A percentile compares a stretch with the other conserved stretches of the same genome.
Conservation (phyloP, 179 eudicot species). For the Patellifolia procumbens region DNA sequence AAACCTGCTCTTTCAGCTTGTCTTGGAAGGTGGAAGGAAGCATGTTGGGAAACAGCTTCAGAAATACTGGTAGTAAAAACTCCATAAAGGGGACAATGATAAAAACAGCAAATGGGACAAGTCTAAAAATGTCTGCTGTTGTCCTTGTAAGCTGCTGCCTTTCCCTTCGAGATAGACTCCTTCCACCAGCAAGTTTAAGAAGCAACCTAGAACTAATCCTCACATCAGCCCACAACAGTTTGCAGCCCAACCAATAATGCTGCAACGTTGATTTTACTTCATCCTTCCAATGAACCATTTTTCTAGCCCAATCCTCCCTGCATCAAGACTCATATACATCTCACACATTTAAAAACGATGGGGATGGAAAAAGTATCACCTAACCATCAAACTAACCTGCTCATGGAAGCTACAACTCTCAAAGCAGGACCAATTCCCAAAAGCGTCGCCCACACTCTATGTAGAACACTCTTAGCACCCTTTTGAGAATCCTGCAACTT, state of each 20-base stretch:
- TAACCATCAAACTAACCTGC: constrained; percentile 47
- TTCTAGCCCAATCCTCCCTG: constrained; percentile 89
- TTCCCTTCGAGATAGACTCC: constrained; percentile 87
- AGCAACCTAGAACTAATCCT: constrained; percentile 76
- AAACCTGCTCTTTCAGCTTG: constrained; percentile 96
- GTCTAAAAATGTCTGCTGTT: constrained; percentile 92
- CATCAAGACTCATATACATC: constrained; percentile 27
- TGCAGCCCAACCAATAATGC: constrained; percentile 87
- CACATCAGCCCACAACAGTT: constrained; percentile 77
- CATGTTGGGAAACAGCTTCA: constrained; percentile 89
- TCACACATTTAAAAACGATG: not conserved
- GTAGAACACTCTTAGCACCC: constrained; percentile 40
- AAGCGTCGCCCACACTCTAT: constrained; percentile 52
- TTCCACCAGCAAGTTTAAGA: constrained; percentile 79
- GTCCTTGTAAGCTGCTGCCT: constrained; percentile 94
- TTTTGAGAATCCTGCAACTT: constrained; percentile 57
- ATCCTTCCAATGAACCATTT: constrained; percentile 78
- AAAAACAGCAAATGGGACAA: constrained; percentile 90
- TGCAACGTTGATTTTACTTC: constrained; percentile 65
- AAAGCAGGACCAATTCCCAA: constrained; percentile 79
- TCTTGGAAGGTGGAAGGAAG: constrained; percentile 93
- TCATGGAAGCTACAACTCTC: constrained; percentile 77
- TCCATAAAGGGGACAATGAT: constrained; percentile 94
- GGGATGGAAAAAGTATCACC: not conserved
- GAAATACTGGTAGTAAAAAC: constrained; percentile 83